Evolutionary conservation across 331 rosid genomes (phyloP), one percentile per base, ranked within the genome.

Genomic region (Quercus tomentella): DNA sequence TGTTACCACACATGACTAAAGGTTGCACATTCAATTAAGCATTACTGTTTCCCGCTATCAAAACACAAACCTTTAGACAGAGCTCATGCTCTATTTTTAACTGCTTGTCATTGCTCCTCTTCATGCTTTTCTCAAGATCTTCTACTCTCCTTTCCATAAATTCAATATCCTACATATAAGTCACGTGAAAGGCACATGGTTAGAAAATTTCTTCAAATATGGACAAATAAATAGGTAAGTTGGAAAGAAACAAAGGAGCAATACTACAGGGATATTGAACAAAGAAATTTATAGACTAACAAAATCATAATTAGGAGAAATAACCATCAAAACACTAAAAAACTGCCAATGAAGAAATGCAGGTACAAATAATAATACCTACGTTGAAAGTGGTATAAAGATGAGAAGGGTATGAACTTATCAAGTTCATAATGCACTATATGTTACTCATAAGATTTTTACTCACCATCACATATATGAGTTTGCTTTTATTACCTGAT

Each of bases 21-120:
- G 25, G 45, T 73, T 28, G 30, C 8, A 28, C 72, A 57, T 22
- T n/a, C 51, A 58, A 25, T 16, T 54, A 4, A 73, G 37, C 75
- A 67, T 67, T 31, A 20, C 14, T 7, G 49, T 66, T 33, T 66
- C n/a, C 35, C 20, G 6, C 23, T 7, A 67, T 67, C 51, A 3
- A 57, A 77, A 67, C 66, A 14, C 84, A 79, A 74, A 95, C 99
- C 97, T 79, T 96, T 81, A 75, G 87, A 80, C 99, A 96, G 58
- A 94, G 86, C 51, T 96, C 98, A 4, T 30, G 97, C 90, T 96
- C 99, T 4, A 96, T 76, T 84, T 96, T 96, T 72, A 96, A 84
- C 77, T 90, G 98, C 89, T 96, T 96, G 89, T 96, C 99, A 71
- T 96, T 96, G 92, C 99, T 96, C 86, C 99, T 90, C 90, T 93